Conservation (phyloP, 495 filamentous ascomycete genomes). For the Viridothelium virens region DNA sequence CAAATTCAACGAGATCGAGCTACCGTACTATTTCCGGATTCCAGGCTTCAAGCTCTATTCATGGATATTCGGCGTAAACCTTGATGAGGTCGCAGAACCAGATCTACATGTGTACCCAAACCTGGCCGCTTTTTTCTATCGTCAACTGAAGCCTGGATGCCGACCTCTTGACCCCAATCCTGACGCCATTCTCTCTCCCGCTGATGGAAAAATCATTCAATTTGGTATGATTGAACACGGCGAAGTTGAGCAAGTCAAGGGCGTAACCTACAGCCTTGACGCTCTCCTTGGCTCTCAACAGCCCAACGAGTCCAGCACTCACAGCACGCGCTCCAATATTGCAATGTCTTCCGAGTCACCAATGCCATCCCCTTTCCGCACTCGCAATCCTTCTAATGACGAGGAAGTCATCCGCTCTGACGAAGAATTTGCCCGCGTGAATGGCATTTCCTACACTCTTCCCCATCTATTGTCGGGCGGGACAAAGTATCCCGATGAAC, state of each 20-base stretch:
- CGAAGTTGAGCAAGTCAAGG: constrained; percentile 98
- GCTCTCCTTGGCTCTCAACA: constrained; percentile 69
- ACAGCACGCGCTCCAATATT: constrained; percentile 22
- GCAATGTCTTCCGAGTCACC: constrained; percentile 22
- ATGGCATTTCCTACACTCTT: constrained; percentile 94
- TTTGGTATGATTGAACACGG: constrained; percentile 86
- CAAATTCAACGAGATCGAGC: constrained; percentile 83
- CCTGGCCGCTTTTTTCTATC: constrained; percentile 95
- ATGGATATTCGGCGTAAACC: constrained; percentile 85
- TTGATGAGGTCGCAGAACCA: constrained; percentile 76
- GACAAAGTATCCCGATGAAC: constrained; percentile 14
- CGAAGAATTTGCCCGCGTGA: constrained; percentile 89
- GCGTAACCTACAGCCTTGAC: constrained; percentile 94
- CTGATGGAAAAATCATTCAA: constrained; percentile 85
- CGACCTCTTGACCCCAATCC: constrained; percentile 79
- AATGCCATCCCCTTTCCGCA: constrained; percentile 26
- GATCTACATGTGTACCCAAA: constrained; percentile 88
- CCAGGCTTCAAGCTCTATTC: constrained; percentile 96
- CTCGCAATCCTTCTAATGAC: constrained; percentile 39
- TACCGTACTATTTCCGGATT: constrained; percentile 82
- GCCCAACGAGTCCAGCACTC: constrained; percentile 29
- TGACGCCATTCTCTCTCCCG: constrained; percentile 71
- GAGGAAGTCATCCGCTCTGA: constrained; percentile 64
- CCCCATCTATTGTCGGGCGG: constrained; percentile 80
- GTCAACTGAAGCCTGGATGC: constrained; percentile 77